Percentiles rank a stretch among this genome's conserved stretches.
Evolutionary conservation across 371 early-diverging fungal genomes (phyloP).

Genomic region (Mortierella sp.): DNA sequence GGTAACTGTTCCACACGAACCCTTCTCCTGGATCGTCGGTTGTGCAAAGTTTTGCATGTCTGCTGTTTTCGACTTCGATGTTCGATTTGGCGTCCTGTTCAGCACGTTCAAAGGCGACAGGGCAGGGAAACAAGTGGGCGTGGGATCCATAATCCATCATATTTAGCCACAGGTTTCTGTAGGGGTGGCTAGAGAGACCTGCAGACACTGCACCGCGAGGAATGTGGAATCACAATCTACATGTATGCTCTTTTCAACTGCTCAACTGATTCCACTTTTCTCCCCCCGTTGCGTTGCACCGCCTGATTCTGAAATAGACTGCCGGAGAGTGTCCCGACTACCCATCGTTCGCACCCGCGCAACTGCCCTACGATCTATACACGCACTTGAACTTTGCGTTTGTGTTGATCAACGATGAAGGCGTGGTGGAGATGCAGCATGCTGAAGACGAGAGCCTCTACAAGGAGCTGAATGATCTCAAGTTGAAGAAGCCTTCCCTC

Average conservation of each 20-base stretch:
- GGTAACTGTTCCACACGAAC: constrained; percentile 10
- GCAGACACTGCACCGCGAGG: neutral
- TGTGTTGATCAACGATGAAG: constrained; percentile 46
- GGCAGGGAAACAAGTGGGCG: too few relatives aligned
- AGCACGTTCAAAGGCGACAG: too few relatives aligned
- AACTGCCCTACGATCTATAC: constrained; percentile 38
- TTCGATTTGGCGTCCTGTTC: too few relatives aligned
- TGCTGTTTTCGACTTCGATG: neutral
- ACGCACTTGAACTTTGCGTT: constrained; percentile 51
- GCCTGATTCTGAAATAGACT: constrained; percentile 17
- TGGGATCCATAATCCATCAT: too few relatives aligned
- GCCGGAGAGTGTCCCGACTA: constrained; percentile 39
- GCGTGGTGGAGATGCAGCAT: constrained; percentile 37
- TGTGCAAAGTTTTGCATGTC: too few relatives aligned
- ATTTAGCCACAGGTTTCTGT: neutral
- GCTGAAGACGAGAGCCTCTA: constrained; percentile 25
- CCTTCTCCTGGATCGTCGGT: too few relatives aligned
- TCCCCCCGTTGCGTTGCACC: neutral
- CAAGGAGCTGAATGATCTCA: constrained; percentile 48
- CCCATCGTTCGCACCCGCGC: constrained; percentile 39
- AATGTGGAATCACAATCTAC: constrained; percentile 29
- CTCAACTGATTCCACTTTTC: neutral
- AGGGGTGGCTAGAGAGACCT: neutral
- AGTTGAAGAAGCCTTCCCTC: constrained; percentile 35
- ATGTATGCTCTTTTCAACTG: neutral